phyloP scores from a whole-genome alignment of 2,329 filamentous ascomycete genomes.

The Exophiala dermatitidis region DNA sequence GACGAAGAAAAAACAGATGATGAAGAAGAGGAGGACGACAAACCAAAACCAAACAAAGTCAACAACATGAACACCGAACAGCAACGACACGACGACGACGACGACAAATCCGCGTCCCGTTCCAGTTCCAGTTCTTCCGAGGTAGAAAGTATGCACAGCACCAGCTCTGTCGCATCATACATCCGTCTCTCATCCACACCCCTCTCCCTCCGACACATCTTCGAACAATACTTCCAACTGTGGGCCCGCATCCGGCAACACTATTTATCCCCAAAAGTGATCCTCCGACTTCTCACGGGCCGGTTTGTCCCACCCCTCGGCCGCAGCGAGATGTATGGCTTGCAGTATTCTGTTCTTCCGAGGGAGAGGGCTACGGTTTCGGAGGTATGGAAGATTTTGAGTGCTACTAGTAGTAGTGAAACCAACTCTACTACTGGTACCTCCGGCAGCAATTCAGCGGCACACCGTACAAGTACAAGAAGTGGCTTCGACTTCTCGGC shows the following conservation, averaged over 20 bases:
- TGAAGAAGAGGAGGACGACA: constrained; percentile 5
- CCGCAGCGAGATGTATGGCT: constrained; percentile 84
- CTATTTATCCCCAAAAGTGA: constrained; percentile 81
- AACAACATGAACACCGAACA: constrained; percentile 5
- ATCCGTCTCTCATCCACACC: constrained; percentile 63
- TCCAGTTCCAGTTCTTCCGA: no score
- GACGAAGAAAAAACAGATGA: neutral
- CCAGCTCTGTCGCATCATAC: constrained; percentile 5
- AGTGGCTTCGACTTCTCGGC: no score
- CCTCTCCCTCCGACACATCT: constrained; percentile 85
- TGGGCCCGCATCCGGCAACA: constrained; percentile 87
- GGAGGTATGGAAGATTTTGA: constrained; percentile 76
- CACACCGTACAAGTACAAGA: no score
- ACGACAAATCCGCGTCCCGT: no score
- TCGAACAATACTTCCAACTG: constrained; percentile 94
- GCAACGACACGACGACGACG: no score
- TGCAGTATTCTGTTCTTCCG: constrained; percentile 97
- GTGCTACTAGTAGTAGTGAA: constrained; percentile 32
- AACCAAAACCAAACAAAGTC: no score
- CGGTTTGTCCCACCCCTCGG: constrained; percentile 93
- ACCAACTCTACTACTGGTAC: no score
- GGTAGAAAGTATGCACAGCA: no score
- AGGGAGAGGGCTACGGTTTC: constrained; percentile 68
- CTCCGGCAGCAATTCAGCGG: no score
- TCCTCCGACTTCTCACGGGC: constrained; percentile 80